These are phyloP conservation scores for Hypoxylon fuscum DNA, from an alignment of 495 filamentous ascomycete species.

Conservation along the genomic window DNA sequence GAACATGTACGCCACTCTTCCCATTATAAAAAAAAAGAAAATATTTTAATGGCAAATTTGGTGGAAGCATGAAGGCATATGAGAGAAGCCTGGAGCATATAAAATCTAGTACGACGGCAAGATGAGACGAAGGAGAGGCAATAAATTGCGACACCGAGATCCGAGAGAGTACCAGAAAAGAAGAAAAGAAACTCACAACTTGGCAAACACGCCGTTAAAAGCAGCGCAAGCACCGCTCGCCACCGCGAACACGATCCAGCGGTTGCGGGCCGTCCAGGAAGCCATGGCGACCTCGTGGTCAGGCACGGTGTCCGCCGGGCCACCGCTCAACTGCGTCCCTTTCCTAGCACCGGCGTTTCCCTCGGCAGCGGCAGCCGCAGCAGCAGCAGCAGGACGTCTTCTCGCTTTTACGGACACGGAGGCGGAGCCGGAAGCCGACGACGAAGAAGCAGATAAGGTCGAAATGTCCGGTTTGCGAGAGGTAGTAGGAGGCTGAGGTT, in stretches of 20 bases:
- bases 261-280: slow-evolving; percentile 51
- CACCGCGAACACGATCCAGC: slow-evolving; percentile 85
- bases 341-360: background rate
- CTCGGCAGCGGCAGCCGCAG: background rate
- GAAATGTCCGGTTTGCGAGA: background rate
- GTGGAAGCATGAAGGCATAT: no score
- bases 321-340: background rate
- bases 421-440: slow-evolving; percentile 22
- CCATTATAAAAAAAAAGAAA: no score
- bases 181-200: slow-evolving; percentile 68
- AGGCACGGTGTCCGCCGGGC: background rate
- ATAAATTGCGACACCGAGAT: no score
- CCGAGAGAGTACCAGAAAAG: background rate
- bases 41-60: background rate
- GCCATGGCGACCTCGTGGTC: no score
- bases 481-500: slow-evolving; percentile 15
- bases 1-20: no score
- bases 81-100: no score
- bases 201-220: slow-evolving; percentile 95
- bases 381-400: background rate
- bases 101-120: no score
- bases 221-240: slow-evolving; percentile 90
- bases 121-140: no score
- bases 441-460: no score
- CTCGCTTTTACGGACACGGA: slow-evolving; percentile 16